A percentile compares a stretch with the other conserved stretches of the same genome.
Evolutionary conservation across 2,329 filamentous ascomycete genomes (phyloP).

Genomic region (Cladosporium sp.): DNA sequence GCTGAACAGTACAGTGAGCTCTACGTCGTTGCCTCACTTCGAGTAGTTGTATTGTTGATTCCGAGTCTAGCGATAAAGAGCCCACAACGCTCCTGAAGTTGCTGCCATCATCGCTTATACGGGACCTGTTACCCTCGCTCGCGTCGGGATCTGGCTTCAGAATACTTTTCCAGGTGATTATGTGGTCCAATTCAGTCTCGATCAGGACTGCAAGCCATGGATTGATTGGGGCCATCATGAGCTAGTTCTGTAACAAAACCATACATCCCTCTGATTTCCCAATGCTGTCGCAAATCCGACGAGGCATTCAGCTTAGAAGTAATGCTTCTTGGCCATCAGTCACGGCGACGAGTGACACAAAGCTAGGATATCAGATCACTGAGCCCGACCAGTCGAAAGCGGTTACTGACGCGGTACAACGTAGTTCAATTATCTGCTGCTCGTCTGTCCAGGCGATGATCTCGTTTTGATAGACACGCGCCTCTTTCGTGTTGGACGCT

Average conservation of each 20-base stretch:
- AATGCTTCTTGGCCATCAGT: too few species aligned
- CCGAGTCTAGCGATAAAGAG: slow-evolving; percentile 1
- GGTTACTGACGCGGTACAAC: too few species aligned
- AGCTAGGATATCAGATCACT: too few species aligned
- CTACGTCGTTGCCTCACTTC: slow-evolving; percentile 2
- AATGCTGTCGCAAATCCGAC: background rate
- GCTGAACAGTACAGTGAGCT: background rate
- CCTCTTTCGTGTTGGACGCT: too few species aligned
- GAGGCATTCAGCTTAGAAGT: background rate
- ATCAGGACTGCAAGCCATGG: slow-evolving; percentile 28
- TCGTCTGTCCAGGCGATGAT: too few species aligned
- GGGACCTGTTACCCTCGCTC: background rate
- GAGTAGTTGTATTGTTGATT: slow-evolving; percentile 20
- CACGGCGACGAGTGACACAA: too few species aligned
- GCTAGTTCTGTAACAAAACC: background rate
- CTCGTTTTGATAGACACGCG: too few species aligned
- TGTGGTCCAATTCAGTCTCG: slow-evolving; percentile 22
- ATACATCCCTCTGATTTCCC: background rate
- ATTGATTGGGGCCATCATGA: slow-evolving; percentile 19
- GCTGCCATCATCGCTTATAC: slow-evolving; percentile 29
- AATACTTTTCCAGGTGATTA: slow-evolving; percentile 23
- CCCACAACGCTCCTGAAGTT: slow-evolving; percentile 25
- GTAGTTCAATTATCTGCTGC: too few species aligned
- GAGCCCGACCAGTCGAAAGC: too few species aligned
- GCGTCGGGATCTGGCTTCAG: slow-evolving; percentile 24